phyloP scores from a whole-genome alignment of 2,329 filamentous ascomycete species.

The Pestalotiopsis sp. region DNA sequence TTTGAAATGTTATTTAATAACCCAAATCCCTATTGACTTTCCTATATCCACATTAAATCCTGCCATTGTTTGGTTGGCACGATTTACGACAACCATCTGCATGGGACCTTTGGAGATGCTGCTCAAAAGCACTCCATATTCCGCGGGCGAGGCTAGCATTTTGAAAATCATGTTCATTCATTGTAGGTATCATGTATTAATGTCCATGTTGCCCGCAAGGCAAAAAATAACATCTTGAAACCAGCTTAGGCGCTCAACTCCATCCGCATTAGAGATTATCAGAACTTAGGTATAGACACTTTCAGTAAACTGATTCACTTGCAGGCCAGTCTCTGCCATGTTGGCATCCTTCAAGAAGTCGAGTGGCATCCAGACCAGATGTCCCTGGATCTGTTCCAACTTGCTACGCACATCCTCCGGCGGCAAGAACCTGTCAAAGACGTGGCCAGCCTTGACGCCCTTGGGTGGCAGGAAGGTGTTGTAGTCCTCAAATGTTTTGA shows the following conservation, averaged over 20 bases:
- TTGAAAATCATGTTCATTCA: not conserved
- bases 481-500: slow-evolving; percentile 90
- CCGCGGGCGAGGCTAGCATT: not conserved
- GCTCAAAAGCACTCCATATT: not conserved
- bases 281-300: slow-evolving; percentile 71
- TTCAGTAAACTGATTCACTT: slow-evolving; percentile 86
- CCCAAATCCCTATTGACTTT: not conserved
- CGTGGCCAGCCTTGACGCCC: slow-evolving; percentile 79
- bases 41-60: not conserved
- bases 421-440: slow-evolving; percentile 80
- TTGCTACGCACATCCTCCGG: slow-evolving; percentile 73
- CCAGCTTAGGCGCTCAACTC: not conserved
- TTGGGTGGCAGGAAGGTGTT: slow-evolving; percentile 73
- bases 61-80: not conserved
- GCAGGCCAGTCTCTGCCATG: slow-evolving; percentile 88
- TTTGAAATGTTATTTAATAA: not conserved
- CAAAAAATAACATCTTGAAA: not conserved
- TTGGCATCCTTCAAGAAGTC: slow-evolving; percentile 81
- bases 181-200: not conserved
- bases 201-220: not conserved
- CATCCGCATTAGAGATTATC: not conserved
- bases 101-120: not conserved
- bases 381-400: slow-evolving; percentile 79
- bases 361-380: slow-evolving; percentile 95
- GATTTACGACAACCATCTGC: not conserved